Percentiles rank a stretch among this genome's conserved stretches.
phyloP scores from a whole-genome alignment of 2,329 filamentous ascomycete species.

The Ascochyta lentis region DNA sequence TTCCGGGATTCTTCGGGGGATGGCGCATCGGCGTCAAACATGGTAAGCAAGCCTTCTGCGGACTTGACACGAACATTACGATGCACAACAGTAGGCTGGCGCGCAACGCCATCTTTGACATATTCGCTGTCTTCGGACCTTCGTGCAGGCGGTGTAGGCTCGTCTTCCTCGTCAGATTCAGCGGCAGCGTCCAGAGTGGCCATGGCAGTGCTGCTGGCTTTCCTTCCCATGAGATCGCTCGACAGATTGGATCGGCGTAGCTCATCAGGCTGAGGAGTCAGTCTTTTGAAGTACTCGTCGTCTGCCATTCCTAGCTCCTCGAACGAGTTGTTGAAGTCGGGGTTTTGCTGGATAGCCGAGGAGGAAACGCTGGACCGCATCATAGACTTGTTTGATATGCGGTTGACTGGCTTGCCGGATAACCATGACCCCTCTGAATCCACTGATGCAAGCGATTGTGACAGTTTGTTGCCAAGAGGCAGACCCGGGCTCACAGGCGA shows the following conservation, averaged over 20 bases:
- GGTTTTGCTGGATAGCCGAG: conserved; percentile 50
- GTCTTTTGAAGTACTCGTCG: conserved; percentile 75
- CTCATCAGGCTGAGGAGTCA: conserved; percentile 57
- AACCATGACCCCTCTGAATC: conserved; percentile 98
- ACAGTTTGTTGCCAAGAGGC: conserved; percentile 56
- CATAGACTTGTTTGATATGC: conserved; percentile 54
- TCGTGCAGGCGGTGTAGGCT: conserved; percentile 25
- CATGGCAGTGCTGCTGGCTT: conserved; percentile 56
- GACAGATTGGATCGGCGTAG: conserved; percentile 39
- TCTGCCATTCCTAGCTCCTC: conserved; percentile 72
- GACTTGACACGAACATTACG: conserved; percentile 65
- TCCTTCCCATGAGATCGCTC: conserved; percentile 36
- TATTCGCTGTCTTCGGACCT: conserved; percentile 48
- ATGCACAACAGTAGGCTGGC: conserved; percentile 70
- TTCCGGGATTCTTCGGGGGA: conserved; percentile 38
- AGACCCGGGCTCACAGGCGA: conserved; percentile 50
- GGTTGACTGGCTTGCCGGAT: conserved; percentile 71
- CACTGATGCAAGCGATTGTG: conserved; percentile 89
- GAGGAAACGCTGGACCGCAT: conserved; percentile 57
- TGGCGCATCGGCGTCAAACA: conserved; percentile 51
- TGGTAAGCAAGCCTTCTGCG: conserved; percentile 64
- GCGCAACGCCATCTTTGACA: conserved; percentile 60
- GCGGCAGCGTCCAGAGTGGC: conserved; percentile 41
- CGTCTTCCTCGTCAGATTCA: conserved; percentile 52
- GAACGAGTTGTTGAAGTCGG: conserved; percentile 65